These are phyloP conservation scores for Peronospora farinosa DNA, from an alignment of 352 stramenopile genomes.

Conservation along the genomic window DNA sequence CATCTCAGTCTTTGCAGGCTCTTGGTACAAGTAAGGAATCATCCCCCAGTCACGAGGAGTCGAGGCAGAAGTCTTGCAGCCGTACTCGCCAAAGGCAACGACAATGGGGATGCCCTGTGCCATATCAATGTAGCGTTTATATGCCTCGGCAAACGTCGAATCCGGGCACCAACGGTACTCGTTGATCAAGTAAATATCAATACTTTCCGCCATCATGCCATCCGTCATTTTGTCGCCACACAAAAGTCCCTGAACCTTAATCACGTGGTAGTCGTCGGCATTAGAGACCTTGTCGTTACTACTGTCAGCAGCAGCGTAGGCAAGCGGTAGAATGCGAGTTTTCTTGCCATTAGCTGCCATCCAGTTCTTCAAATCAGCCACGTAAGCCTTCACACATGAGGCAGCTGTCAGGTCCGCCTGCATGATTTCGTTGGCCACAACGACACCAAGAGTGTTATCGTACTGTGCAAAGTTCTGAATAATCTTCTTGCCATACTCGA, in stretches of 20 bases:
- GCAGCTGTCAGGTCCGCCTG: slow-evolving; percentile 64
- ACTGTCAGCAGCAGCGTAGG: slow-evolving; percentile 79
- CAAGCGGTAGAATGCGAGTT: slow-evolving; percentile 67
- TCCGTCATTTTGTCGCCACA: slow-evolving; percentile 82
- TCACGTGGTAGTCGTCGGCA: slow-evolving; percentile 71
- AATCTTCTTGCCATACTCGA: slow-evolving; percentile 86
- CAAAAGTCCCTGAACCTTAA: slow-evolving; percentile 80
- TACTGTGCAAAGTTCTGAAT: slow-evolving; percentile 86
- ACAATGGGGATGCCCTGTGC: slow-evolving; percentile 76
- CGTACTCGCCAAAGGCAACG: slow-evolving; percentile 76
- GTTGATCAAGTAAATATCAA: slow-evolving; percentile 87
- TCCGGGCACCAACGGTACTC: slow-evolving; percentile 82
- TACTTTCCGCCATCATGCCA: slow-evolving; percentile 73
- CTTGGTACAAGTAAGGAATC: slow-evolving; percentile 72
- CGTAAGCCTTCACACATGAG: slow-evolving; percentile 81
- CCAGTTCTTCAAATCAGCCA: slow-evolving; percentile 82
- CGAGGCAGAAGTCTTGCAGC: slow-evolving; percentile 51
- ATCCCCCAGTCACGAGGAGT: slow-evolving; percentile 62
- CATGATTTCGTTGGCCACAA: slow-evolving; percentile 87
- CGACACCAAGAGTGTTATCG: slow-evolving; percentile 77
- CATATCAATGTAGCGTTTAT: slow-evolving; percentile 65
- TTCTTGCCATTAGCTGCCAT: slow-evolving; percentile 83
- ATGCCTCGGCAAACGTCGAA: slow-evolving; percentile 62
- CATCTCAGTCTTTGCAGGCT: slow-evolving; percentile 53
- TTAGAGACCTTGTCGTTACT: slow-evolving; percentile 52